Conservation (phyloP, 129 eudicot species). For the Helianthus tuberosus region DNA sequence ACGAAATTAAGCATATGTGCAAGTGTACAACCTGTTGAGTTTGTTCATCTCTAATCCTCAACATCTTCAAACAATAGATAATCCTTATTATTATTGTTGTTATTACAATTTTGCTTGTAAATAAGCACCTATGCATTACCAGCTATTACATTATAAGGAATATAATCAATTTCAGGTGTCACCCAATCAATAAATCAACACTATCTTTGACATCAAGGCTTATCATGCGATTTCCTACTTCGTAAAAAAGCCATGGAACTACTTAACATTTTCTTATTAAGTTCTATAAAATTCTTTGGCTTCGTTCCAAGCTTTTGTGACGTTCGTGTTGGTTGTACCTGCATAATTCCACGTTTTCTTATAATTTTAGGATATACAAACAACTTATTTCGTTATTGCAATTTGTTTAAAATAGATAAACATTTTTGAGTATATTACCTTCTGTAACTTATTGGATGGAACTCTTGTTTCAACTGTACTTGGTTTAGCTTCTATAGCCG, state of each 20-base stretch:
- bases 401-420: not conserved
- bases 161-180: not conserved
- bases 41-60: too few relatives aligned
- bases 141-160: not conserved
- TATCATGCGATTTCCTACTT: constrained; percentile 39
- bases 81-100: too few relatives aligned
- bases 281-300: constrained; percentile 48
- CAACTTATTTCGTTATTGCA: not conserved
- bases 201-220: constrained; percentile 30
- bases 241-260: constrained; percentile 37
- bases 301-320: constrained; percentile 38
- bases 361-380: too few relatives aligned
- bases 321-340: constrained; percentile 44
- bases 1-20: too few relatives aligned
- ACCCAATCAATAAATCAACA: not conserved
- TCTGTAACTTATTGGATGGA: constrained; percentile 10
- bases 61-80: too few relatives aligned
- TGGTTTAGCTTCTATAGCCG: constrained; percentile 25
- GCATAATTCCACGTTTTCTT: too few relatives aligned
- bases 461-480: constrained; percentile 20
- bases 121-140: not conserved
- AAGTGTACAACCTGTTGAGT: too few relatives aligned
- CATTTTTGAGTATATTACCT: constrained; percentile 24
- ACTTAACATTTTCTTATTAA: constrained; percentile 41
- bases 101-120: not conserved